Conservation (phyloP, 2,329 filamentous ascomycete genomes). For the Pseudogymnoascus destructans region DNA sequence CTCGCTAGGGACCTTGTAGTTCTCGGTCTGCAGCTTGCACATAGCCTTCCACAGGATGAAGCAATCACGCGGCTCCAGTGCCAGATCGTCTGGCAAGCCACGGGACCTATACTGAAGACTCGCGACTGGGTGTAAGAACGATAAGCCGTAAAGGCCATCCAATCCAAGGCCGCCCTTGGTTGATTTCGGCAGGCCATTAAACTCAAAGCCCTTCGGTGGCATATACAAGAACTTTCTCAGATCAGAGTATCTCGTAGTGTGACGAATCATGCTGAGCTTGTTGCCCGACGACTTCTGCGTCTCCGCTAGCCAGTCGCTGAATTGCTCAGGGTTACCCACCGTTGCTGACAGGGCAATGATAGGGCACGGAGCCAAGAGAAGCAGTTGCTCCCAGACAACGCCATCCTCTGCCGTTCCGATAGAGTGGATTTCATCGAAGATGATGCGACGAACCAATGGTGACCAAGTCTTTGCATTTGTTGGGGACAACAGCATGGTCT, state of each 20-base stretch:
- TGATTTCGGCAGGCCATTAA: slow-evolving; percentile 26
- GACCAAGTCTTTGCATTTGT: slow-evolving; percentile 53
- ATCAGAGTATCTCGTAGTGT: slow-evolving; percentile 60
- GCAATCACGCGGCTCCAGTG: slow-evolving; percentile 59
- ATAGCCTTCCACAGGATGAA: slow-evolving; percentile 52
- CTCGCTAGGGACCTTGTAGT: slow-evolving; percentile 36
- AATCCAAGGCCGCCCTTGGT: slow-evolving; percentile 24
- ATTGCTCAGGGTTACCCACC: slow-evolving; percentile 60
- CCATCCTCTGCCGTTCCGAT: slow-evolving; percentile 68
- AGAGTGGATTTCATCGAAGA: slow-evolving; percentile 72
- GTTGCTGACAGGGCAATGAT: slow-evolving; percentile 72
- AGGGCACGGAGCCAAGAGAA: slow-evolving; percentile 60
- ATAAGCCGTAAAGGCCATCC: slow-evolving; percentile 27
- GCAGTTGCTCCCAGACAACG: slow-evolving; percentile 64
- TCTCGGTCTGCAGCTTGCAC: slow-evolving; percentile 39
- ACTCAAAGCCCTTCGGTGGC: slow-evolving; percentile 32
- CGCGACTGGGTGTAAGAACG: slow-evolving; percentile 53
- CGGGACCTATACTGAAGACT: slow-evolving; percentile 47
- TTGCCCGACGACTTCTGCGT: slow-evolving; percentile 51
- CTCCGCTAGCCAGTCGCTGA: slow-evolving; percentile 52
- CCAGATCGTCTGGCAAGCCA: slow-evolving; percentile 54
- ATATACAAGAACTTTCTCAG: slow-evolving; percentile 60
- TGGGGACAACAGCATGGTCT: slow-evolving; percentile 61
- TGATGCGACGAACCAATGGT: slow-evolving; percentile 55
- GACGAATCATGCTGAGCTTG: slow-evolving; percentile 54